Conservation (phyloP, 2,329 filamentous ascomycete species). For the Pezicula neosporulosa region DNA sequence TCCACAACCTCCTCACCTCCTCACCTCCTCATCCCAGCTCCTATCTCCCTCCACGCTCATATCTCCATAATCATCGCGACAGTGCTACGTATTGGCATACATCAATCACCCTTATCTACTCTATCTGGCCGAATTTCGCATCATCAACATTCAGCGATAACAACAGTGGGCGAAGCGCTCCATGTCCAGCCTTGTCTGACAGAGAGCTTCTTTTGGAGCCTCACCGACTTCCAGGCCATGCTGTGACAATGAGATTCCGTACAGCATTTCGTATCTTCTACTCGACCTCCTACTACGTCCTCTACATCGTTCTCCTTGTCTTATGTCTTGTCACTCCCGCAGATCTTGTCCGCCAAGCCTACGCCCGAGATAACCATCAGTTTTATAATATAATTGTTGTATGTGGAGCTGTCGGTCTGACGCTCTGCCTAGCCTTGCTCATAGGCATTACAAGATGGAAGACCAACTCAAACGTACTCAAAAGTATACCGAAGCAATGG, state of each 20-base stretch:
- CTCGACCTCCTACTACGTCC: slow-evolving; percentile 69
- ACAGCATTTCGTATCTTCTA: slow-evolving; percentile 75
- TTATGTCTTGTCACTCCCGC: slow-evolving; percentile 77
- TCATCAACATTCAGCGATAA: background rate
- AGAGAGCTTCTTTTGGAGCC: slow-evolving; percentile 4
- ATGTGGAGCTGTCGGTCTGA: slow-evolving; percentile 70
- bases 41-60: too few species aligned
- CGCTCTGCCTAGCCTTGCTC: slow-evolving; percentile 65
- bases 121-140: too few species aligned
- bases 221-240: slow-evolving; percentile 13
- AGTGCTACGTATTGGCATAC: slow-evolving; percentile 36
- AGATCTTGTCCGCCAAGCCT: slow-evolving; percentile 77
- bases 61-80: too few species aligned
- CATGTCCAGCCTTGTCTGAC: background rate
- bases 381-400: slow-evolving; percentile 83
- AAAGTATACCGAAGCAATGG: slow-evolving; percentile 81
- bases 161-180: background rate
- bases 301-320: slow-evolving; percentile 69
- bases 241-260: slow-evolving; percentile 16
- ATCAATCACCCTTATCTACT: too few species aligned
- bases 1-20: too few species aligned
- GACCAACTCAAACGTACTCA: slow-evolving; percentile 75
- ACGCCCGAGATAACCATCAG: slow-evolving; percentile 64
- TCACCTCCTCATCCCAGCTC: too few species aligned
- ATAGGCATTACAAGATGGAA: slow-evolving; percentile 84